Conservation (phyloP, 257 asterid species). For the Coffea eugenioides region DNA sequence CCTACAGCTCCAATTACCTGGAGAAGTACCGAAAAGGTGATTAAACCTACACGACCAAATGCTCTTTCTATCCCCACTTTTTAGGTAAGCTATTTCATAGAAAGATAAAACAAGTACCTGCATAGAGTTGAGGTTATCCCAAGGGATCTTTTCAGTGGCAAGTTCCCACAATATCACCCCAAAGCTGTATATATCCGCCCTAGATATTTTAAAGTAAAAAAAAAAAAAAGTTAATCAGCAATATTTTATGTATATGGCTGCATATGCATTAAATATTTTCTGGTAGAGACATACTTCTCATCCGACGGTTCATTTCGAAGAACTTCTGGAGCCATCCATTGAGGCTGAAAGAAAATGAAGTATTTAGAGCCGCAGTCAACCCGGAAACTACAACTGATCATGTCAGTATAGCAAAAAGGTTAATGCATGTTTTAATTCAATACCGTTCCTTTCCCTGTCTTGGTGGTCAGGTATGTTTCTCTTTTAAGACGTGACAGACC, state of each 20-base stretch:
- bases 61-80: not conserved
- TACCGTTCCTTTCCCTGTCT: constrained; percentile 97
- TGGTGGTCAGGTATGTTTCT: constrained; percentile 83
- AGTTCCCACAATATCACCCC: constrained; percentile 97
- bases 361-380: constrained; percentile 6
- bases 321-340: constrained; percentile 99
- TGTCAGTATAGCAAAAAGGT: constrained; percentile 14
- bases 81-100: not conserved
- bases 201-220: constrained; percentile 31
- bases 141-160: constrained; percentile 83
- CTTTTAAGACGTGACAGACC: constrained; percentile 89
- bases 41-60: constrained; percentile 6
- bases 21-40: constrained; percentile 14
- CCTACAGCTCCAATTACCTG: constrained; percentile 98
- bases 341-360: constrained; percentile 63
- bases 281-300: constrained; percentile 66
- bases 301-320: constrained; percentile 90
- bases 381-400: constrained; percentile 15
- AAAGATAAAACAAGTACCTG: constrained; percentile 51
- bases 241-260: not conserved
- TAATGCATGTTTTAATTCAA: constrained; percentile 12
- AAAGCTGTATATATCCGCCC: constrained; percentile 85
- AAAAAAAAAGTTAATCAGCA: constrained; percentile 5
- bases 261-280: not conserved
- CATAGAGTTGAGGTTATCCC: constrained; percentile 88